A percentile compares a stretch with the other conserved stretches of the same genome.
Evolutionary conservation across 345 rosid species (phyloP).

Genomic region (Limnanthes douglasii): DNA sequence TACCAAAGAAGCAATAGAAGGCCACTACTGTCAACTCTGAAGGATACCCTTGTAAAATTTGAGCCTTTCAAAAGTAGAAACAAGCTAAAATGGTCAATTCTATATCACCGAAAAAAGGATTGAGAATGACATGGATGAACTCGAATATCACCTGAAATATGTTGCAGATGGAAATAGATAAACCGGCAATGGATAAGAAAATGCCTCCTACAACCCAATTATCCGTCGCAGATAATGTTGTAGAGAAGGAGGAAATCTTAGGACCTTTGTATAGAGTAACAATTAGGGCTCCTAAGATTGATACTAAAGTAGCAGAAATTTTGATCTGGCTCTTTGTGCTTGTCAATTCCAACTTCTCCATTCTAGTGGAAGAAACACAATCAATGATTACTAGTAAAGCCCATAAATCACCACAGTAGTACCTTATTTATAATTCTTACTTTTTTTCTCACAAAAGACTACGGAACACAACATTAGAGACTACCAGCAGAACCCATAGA

Average conservation of each 20-base stretch:
- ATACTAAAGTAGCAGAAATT: conserved; percentile 21
- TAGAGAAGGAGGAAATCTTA: conserved; percentile 8
- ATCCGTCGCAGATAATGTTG: conserved; percentile 2
- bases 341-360: conserved; percentile 33
- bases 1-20: conserved; percentile 31
- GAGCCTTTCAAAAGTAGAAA: conserved; percentile 20
- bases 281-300: conserved; percentile 30
- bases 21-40: conserved; percentile 26
- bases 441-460: too few relatives aligned
- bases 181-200: conserved; percentile 18
- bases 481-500: too few relatives aligned
- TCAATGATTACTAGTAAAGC: too few relatives aligned
- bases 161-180: conserved; percentile 17
- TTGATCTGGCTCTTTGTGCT: conserved; percentile 29
- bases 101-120: too few relatives aligned
- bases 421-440: too few relatives aligned
- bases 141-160: conserved; percentile 25
- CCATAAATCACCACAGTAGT: too few relatives aligned
- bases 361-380: conserved; percentile 23
- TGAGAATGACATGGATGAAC: neutral
- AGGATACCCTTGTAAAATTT: conserved; percentile 26
- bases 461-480: too few relatives aligned
- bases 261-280: conserved; percentile 34
- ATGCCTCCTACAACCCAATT: conserved; percentile 35
- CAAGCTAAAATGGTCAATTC: too few relatives aligned